Evolutionary conservation across 345 rosid genomes (phyloP), one percentile per base, ranked within the genome.

Genomic region (Eucalyptus virginea): DNA sequence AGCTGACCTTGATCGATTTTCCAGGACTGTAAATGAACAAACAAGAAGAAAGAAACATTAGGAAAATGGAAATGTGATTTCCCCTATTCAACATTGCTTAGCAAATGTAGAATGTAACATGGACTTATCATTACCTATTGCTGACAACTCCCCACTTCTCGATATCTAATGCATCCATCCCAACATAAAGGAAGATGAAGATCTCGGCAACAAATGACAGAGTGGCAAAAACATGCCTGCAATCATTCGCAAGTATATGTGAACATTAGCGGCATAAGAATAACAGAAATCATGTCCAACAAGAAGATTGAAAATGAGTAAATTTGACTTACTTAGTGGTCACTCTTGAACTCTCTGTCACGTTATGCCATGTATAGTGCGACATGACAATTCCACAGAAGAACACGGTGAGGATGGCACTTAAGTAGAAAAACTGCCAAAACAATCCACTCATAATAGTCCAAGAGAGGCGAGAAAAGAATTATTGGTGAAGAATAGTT

Each of bases 371-470:
- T 54, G 95, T 94, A 62, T 93, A 94, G 87, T 93, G 95, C 56
- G 95, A 93, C 95, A 94, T 94, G 45, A 93, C 93, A 51, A 94
- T 94, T 87, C 95, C 95, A 62, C 94, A 94, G 81, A 94, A 94
- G 91, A 93, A 94, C 54, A 94, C 94, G 9, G 95, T 93, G 87
- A 93, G 94, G 81, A 94, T 94, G 87, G 93, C 95, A 65, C 95
- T 94, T 83, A 94, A 77, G 89, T 92, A 44, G 89, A 91, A 94
- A 81, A 94, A 87, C 94, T 94, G 93, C 91, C 89, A 81, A 49
- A 77, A 77, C 83, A 77, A 77, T 40, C 28, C 45, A 77, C 17
- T 40, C 2, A 40, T 42, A 30, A 17, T 26, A 44, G 34, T 62
- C 11, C 11, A 58, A 56, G n/a, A 81, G 60, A 45, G 51, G 54